Evolutionary conservation across 352 stramenopile species (phyloP), one percentile per base, ranked within the genome.

Genomic region (Bremia lactucae): DNA sequence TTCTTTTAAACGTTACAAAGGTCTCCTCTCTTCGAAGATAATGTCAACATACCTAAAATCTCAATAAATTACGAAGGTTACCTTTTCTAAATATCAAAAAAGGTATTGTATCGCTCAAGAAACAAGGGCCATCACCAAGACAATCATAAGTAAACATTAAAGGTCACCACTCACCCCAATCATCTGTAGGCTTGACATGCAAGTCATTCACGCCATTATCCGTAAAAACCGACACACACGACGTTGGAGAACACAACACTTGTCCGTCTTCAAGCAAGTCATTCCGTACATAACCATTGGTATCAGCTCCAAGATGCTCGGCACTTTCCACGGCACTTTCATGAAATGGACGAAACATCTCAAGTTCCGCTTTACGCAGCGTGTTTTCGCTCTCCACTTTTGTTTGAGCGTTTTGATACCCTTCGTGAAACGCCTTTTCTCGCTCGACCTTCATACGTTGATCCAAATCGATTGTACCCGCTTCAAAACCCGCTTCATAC

Each of bases 131-230:
- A n/a, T n/a, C n/a, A n/a, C n/a, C n/a, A n/a, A n/a, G n/a, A n/a
- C n/a, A n/a, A n/a, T n/a, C 28, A n/a, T 13, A 33, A 33, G 1
- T n/a, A 13, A 14, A 33, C 15, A 14, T 14, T 13, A 33, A 15
- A 16, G 24, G 24, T 43, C 76, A 84, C 72, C 72, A 84, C 43
- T 84, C 72, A 18, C 72, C 72, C 72, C 72, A 84, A 42, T 84
- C 72, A 29, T 76, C 62, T 2, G 58, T 58, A 2, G 56, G 46
- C 36, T 65, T 68, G 6, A 36, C 23, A 7, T 42, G 42, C 11
- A 61, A 53, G 22, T 72, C 61, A n/a, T 42, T 57, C 22, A 72
- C 68, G 10, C 49, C 46, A 37, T 68, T 62, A 37, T 64, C 58
- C 40, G 47, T 68, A 59, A 68, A 68, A 46, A 72, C 51, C 6